phyloP scores from a whole-genome alignment of 768 basidiomycete species.

The Trametes punicea region DNA sequence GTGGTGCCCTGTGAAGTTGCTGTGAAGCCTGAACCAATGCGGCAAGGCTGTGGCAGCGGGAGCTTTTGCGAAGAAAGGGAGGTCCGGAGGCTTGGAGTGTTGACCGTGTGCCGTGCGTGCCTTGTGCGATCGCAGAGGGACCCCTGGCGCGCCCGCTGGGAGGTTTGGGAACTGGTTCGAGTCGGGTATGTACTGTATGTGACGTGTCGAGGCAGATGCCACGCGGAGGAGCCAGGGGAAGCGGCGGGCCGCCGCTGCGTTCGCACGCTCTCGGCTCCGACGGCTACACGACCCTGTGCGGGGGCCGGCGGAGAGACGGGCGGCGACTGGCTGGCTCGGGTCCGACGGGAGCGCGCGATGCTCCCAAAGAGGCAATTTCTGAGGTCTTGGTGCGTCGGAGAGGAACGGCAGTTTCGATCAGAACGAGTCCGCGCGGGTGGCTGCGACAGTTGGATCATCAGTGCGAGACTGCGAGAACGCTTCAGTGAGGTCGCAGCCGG shows the following conservation, averaged over 20 bases:
- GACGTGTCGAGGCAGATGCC: no score
- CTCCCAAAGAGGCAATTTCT: not conserved
- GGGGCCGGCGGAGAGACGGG: not conserved
- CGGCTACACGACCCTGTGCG: not conserved
- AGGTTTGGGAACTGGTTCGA: no score
- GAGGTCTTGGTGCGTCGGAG: not conserved
- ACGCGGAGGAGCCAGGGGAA: not conserved
- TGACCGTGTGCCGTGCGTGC: no score
- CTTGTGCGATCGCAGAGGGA: no score
- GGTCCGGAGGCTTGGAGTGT: no score
- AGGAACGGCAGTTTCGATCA: constrained; percentile 8
- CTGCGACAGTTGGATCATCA: not conserved
- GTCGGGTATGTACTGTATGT: no score
- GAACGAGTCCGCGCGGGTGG: not conserved
- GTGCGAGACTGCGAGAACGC: no score
- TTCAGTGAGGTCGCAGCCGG: no score
- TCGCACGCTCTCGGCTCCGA: constrained; percentile 23
- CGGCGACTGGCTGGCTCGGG: constrained; percentile 9
- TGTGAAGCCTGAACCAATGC: not conserved
- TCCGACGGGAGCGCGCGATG: not conserved
- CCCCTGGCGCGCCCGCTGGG: no score
- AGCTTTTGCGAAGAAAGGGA: no score
- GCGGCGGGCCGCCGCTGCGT: not conserved
- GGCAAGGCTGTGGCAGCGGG: not conserved
- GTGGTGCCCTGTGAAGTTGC: not conserved